These are phyloP conservation scores for Tagetes patula DNA, from an alignment of 129 eudicot species.

Conservation along the genomic window DNA sequence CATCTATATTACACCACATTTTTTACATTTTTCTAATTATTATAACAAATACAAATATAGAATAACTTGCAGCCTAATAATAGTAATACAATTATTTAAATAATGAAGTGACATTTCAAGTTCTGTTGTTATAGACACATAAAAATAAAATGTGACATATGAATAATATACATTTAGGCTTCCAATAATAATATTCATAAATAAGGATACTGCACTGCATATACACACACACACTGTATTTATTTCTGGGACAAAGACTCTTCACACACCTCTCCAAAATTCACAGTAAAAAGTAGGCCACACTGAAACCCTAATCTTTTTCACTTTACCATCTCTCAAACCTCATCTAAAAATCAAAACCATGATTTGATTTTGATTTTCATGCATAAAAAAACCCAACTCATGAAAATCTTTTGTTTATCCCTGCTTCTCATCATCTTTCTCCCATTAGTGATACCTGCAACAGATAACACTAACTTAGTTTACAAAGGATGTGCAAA, in stretches of 20 bases:
- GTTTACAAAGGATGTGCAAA: conserved; percentile 93
- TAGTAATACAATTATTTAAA: no score
- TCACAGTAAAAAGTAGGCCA: conserved; percentile 32
- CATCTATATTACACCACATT: no score
- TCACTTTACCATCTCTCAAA: conserved; percentile 11
- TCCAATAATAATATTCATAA: neutral
- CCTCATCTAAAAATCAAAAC: conserved; percentile 23
- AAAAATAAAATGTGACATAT: no score
- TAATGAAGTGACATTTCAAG: no score
- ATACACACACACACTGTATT: no score
- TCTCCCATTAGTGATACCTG: conserved; percentile 32
- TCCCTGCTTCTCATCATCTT: conserved; percentile 19
- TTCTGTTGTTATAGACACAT: no score
- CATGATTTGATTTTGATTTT: conserved; percentile 15
- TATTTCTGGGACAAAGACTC: neutral
- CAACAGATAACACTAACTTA: conserved; percentile 54
- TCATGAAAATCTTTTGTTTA: conserved; percentile 24
- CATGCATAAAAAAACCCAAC: neutral
- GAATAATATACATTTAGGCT: neutral
- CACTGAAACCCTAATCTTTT: conserved; percentile 25
- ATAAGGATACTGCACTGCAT: no score
- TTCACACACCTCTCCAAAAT: conserved; percentile 7
- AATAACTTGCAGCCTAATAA: no score
- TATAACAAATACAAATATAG: no score
- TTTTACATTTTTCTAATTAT: no score